phyloP scores from a whole-genome alignment of 192 early-diverging fungal species.

The Backusella liffmaniae region DNA sequence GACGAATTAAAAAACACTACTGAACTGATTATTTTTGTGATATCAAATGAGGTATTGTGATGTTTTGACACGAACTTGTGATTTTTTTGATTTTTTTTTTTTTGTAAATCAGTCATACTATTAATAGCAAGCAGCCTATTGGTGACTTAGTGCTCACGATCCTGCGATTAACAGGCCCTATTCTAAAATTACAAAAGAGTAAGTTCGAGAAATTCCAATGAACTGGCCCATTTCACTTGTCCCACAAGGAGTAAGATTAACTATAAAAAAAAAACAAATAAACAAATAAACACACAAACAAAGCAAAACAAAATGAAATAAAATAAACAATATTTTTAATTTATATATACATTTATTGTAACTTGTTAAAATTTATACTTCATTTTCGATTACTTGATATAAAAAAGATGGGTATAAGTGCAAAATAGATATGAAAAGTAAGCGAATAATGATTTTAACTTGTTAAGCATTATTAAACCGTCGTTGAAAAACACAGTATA shows the following conservation, averaged over 20 bases:
- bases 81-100: neutral
- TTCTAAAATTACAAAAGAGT: neutral
- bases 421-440: neutral
- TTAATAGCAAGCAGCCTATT: neutral
- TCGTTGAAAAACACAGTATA: neutral
- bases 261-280: neutral
- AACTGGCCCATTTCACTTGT: neutral
- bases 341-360: conserved; percentile 1
- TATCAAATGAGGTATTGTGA: neutral
- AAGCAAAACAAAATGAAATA: neutral
- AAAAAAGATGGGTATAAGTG: neutral
- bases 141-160: neutral
- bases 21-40: neutral
- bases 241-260: neutral
- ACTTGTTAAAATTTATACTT: neutral
- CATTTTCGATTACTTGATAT: neutral
- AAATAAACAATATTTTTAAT: neutral
- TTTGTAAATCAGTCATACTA: neutral
- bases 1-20: neutral
- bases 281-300: neutral
- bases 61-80: neutral
- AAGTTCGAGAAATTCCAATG: neutral
- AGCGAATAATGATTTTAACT: neutral
- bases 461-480: neutral
- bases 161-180: too few species aligned